These are phyloP conservation scores for Puccinia horiana DNA, from an alignment of 1,284 basidiomycete genomes.

Conservation along the genomic window DNA sequence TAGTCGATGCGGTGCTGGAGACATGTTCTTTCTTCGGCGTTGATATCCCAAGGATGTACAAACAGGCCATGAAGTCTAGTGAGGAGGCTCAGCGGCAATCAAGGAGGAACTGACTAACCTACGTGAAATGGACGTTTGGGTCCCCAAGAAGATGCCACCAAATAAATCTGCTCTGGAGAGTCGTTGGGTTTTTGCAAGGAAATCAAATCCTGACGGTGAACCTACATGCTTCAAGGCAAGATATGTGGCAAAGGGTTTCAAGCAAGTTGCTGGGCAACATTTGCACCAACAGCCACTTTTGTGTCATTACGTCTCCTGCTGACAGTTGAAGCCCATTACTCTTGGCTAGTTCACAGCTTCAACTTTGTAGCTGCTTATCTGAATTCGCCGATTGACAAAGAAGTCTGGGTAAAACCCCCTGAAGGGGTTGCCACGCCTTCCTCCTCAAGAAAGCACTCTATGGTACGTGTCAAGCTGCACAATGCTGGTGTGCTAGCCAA, in stretches of 20 bases:
- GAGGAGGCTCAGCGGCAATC: neutral
- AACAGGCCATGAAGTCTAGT: neutral
- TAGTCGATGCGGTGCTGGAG: neutral
- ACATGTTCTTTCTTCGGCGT: neutral
- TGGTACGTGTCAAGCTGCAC: neutral
- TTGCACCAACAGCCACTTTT: conserved; percentile 10
- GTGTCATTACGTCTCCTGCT: neutral
- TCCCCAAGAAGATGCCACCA: neutral
- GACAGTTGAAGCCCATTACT: neutral
- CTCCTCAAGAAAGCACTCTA: neutral
- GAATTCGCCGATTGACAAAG: neutral
- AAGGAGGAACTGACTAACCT: neutral
- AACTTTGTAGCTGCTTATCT: conserved; percentile 14
- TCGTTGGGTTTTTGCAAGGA: neutral
- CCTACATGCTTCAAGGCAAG: neutral
- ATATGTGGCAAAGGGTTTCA: conserved; percentile 10
- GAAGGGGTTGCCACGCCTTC: neutral
- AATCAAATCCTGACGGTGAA: neutral
- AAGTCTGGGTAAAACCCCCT: conserved; percentile 7
- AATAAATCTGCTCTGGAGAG: neutral
- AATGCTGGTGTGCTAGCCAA: neutral
- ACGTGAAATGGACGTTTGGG: neutral
- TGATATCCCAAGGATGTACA: neutral
- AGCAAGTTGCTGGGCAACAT: neutral
- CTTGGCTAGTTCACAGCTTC: neutral